Base-by-base conservation (phyloP, 192 early-diverging fungal species). In the Backusella macrospora region DNA sequence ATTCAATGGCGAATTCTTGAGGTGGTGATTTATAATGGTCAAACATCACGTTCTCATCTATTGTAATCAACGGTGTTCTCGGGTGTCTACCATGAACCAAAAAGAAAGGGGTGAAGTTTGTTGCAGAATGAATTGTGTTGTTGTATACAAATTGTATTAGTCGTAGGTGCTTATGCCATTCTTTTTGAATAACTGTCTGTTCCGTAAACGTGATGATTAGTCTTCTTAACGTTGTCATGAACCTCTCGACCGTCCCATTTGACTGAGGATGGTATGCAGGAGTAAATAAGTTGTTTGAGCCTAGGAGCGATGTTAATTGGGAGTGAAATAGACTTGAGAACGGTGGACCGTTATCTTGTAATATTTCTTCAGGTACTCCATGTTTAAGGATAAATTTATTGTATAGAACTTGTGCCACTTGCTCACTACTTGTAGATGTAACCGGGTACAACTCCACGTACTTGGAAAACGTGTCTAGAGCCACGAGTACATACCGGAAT, bases 181-280 rank as follows among this genome's bases (percentile, higher is more conserved):
- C 29, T 8, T 12, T 29, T 3, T 23, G 55, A 7, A 62, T 62
- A 2, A 29, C 21, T 8, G 21, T 23, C 6, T 62, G 55, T 18
- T 62, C 55, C 8, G 18, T 62, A 23, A 16, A 77, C 2, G 64
- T 23, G 21, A 44, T 26, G 0, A 77, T 77, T 47, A 76, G 47
- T 14, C 63, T 76, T 62, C 63, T 62, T 3, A 77, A 37, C 0
- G 67, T 47, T 12, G 44, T 23, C 71, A 77, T 77, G 43, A 73
- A 70, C 0, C 71, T 40, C 37, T 77, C 71, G 3, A 77, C 71
- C 4, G 66, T 43, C 5, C 71, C 71, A 21, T 73, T 77, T 2
- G 67, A 78, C 21, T 78, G 66, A 42, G 76, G 76, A 23, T 73
- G 72, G 52, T 77, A 73, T 4, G 76, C 49, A 13, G 71, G 45